Conservation (phyloP, 2,329 filamentous ascomycete genomes). For the Microcyclospora pomicola region DNA sequence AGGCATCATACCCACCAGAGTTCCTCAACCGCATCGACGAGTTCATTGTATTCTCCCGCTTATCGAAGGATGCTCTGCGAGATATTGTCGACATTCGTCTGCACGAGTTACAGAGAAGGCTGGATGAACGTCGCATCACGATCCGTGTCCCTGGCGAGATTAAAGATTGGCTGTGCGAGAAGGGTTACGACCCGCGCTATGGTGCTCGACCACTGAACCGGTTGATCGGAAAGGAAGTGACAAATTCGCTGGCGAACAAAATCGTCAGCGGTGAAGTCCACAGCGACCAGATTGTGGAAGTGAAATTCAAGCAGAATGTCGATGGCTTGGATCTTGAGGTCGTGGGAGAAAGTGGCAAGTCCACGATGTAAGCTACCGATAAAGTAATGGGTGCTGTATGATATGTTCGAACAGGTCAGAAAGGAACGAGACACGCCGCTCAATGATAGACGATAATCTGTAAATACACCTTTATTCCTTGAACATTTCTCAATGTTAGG, state of each 20-base stretch:
- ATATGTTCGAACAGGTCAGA: too few relatives aligned
- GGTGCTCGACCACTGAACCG: conserved; percentile 84
- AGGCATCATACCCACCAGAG: conserved; percentile 64
- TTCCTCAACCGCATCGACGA: conserved; percentile 95
- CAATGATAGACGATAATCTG: too few relatives aligned
- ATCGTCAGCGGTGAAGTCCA: conserved; percentile 79
- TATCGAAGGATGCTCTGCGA: conserved; percentile 62
- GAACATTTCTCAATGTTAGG: too few relatives aligned
- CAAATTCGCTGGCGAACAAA: conserved; percentile 76
- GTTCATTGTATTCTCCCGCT: conserved; percentile 88
- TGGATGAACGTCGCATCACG: conserved; percentile 73
- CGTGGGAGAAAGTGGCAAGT: too few relatives aligned
- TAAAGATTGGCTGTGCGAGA: conserved; percentile 74
- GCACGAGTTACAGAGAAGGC: conserved; percentile 64
- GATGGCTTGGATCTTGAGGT: conserved; percentile 16
- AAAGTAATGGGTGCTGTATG: too few relatives aligned
- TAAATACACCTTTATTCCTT: too few relatives aligned
- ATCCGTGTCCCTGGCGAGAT: conserved; percentile 58
- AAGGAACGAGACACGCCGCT: too few relatives aligned
- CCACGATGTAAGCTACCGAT: too few relatives aligned
- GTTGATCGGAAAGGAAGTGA: conserved; percentile 78
- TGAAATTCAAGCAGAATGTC: conserved; percentile 50
- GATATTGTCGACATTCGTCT: conserved; percentile 92
- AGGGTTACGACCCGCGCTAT: conserved; percentile 82
- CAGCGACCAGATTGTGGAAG: conserved; percentile 57